Base-by-base conservation (phyloP, 345 rosid species). In the Populus simonii region DNA sequence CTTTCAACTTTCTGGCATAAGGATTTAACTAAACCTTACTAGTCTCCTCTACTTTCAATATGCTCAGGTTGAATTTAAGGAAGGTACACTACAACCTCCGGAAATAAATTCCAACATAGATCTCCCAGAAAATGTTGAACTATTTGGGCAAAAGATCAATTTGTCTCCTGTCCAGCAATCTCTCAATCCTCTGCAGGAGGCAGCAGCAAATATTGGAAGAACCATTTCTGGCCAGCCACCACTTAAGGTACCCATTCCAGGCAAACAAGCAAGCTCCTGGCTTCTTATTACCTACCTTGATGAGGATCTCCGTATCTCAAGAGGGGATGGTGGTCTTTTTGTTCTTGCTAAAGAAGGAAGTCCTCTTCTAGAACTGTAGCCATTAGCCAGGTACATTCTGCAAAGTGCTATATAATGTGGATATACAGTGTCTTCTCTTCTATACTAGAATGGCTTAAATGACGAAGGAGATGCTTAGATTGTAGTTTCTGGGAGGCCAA, bases 241-340 rank as follows among this genome's bases (percentile, higher is more conserved):
- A 6, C 85, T 95, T 41, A 95, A 84, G 88, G 71, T 95, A 76
- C 97, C 99, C 15, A 87, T 95, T 83, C 94, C 98, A 1, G 98
- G 96, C 7, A 75, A 86, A 59, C 87, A 87, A 35, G 76, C 89
- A 74, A 83, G 78, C 68, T 93, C 99, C 1, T 95, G 99, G 98
- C 96, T 95, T 82, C 86, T 95, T 65, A 89, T 83, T 69, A 91
- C 99, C 11, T 95, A 92, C 81, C 98, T 95, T 16, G 99, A 95
- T 68, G 83, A 88, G 57, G 98, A 95, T 86, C 76, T 95, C 74
- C 88, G 93, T 79, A 95, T 95, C 78, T 93, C 98, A 29, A 91
- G 97, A 80, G 99, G 99, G 17, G 99, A 95, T 13, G 98, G 99
- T 38, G 99, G 99, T 65, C 93, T 95, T 55, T 95, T 95, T 71